phyloP scores from a whole-genome alignment of 1,139 yeast genomes.

The Zhuliangozyma blackwelliae region DNA sequence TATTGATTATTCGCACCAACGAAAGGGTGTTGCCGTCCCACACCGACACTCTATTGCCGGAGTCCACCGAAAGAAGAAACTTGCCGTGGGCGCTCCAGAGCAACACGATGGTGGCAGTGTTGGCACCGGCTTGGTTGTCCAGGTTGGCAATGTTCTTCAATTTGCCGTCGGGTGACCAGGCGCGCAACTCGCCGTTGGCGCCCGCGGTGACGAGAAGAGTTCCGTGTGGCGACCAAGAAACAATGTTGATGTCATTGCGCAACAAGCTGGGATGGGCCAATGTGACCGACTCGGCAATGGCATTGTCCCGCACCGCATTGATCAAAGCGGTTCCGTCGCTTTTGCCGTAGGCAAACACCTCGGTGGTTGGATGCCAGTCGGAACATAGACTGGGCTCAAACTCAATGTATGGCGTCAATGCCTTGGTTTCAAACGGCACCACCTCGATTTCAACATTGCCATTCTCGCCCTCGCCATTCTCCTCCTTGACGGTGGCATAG shows the following conservation, averaged over 20 bases:
- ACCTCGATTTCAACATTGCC: constrained; percentile 9
- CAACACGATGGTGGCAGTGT: constrained; percentile 17
- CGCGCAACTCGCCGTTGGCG: constrained; percentile 59
- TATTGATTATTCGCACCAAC: constrained; percentile 26
- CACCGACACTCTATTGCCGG: constrained; percentile 27
- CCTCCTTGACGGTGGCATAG: constrained; percentile 3
- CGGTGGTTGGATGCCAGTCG: constrained; percentile 38
- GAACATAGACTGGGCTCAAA: constrained; percentile 29
- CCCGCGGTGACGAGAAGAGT: constrained; percentile 53
- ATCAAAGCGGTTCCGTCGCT: constrained; percentile 33
- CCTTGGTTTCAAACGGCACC: constrained; percentile 18
- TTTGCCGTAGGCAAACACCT: constrained; percentile 37
- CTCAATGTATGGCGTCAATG: constrained; percentile 17
- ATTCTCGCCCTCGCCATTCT: constrained; percentile 10
- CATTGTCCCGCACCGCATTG: constrained; percentile 26
- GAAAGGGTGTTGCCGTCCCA: constrained; percentile 38
- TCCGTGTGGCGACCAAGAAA: constrained; percentile 67
- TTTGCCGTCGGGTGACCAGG: constrained; percentile 67
- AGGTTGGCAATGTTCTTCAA: constrained; percentile 50
- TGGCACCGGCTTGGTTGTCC: constrained; percentile 8
- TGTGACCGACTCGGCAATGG: constrained; percentile 32
- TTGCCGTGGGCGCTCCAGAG: constrained; percentile 37
- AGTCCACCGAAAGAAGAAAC: constrained; percentile 31
- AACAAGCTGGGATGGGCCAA: constrained; percentile 29
- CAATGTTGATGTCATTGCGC: constrained; percentile 33